Evolutionary conservation across 805 yeast species (phyloP).

Genomic region (Blastobotrys attinorum): DNA sequence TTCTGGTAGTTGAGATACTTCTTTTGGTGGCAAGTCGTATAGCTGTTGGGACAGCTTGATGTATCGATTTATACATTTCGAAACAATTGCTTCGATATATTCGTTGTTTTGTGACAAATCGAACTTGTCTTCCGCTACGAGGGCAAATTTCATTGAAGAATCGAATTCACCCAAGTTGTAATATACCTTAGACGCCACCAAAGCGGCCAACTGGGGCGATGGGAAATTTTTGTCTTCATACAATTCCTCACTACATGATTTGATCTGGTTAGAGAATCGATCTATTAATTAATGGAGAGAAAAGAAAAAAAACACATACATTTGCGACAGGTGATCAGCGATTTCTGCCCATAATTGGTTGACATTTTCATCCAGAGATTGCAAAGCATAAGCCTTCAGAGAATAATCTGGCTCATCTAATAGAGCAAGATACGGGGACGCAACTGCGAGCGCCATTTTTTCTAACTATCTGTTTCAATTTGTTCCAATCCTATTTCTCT

Average conservation of each 20-base stretch:
- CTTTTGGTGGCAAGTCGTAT: constrained; percentile 32
- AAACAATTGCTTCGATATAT: constrained; percentile 86
- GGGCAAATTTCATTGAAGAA: constrained; percentile 79
- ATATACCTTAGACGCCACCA: constrained; percentile 81
- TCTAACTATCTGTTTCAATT: constrained; percentile 1
- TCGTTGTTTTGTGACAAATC: constrained; percentile 70
- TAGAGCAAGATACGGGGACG: constrained; percentile 87
- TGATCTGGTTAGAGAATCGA: too few species aligned
- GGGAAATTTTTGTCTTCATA: constrained; percentile 78
- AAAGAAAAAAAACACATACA: constrained; percentile 27
- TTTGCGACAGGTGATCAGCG: constrained; percentile 78
- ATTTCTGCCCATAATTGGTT: constrained; percentile 97
- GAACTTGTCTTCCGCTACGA: constrained; percentile 75
- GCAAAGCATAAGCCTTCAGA: constrained; percentile 76
- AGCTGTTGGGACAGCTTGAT: constrained; percentile 51
- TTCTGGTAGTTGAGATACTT: constrained; percentile 15
- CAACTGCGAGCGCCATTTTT: constrained; percentile 66
- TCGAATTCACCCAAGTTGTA: constrained; percentile 93
- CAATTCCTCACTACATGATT: constrained; percentile 63
- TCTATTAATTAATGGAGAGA: too few species aligned
- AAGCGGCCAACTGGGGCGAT: constrained; percentile 77
- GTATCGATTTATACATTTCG: constrained; percentile 84
- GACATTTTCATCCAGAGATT: constrained; percentile 70
- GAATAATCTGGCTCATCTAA: constrained; percentile 72
- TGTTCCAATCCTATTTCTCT: too few species aligned